Evolutionary conservation across 2,329 filamentous ascomycete species (phyloP).

Genomic region (Microsporum audouinii): DNA sequence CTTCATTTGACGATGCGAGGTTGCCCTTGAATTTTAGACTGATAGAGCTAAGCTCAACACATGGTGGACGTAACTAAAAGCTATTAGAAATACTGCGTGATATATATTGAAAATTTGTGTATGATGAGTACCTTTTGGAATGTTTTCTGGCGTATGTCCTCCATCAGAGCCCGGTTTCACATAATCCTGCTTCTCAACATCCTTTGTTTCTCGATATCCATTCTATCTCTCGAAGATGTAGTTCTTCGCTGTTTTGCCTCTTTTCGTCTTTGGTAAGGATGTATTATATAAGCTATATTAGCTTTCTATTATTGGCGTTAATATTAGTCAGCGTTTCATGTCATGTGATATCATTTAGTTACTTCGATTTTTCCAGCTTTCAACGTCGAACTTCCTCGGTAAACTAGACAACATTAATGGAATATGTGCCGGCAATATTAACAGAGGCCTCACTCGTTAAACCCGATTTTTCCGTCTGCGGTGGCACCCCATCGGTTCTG

Average conservation of each 20-base stretch:
- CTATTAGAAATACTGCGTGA: constrained; percentile 7
- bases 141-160: constrained; percentile 31
- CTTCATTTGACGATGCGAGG: constrained; percentile 34
- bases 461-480: background rate
- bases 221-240: background rate
- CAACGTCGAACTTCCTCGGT: background rate
- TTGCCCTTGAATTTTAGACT: constrained; percentile 41
- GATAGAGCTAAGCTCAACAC: constrained; percentile 47
- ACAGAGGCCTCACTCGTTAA: background rate
- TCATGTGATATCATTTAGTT: background rate
- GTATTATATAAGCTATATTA: background rate
- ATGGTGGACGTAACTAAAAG: constrained; percentile 45
- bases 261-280: background rate
- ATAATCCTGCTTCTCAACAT: background rate
- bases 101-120: background rate
- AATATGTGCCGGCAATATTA: background rate
- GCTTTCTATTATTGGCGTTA: background rate
- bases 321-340: background rate
- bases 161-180: background rate
- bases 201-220: background rate
- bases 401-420: background rate
- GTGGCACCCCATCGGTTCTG: background rate
- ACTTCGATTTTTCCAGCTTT: background rate
- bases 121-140: constrained; percentile 29
- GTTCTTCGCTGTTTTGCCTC: background rate